phyloP scores from a whole-genome alignment of 768 basidiomycete genomes.

The Rhodosporidiobolus sp. region DNA sequence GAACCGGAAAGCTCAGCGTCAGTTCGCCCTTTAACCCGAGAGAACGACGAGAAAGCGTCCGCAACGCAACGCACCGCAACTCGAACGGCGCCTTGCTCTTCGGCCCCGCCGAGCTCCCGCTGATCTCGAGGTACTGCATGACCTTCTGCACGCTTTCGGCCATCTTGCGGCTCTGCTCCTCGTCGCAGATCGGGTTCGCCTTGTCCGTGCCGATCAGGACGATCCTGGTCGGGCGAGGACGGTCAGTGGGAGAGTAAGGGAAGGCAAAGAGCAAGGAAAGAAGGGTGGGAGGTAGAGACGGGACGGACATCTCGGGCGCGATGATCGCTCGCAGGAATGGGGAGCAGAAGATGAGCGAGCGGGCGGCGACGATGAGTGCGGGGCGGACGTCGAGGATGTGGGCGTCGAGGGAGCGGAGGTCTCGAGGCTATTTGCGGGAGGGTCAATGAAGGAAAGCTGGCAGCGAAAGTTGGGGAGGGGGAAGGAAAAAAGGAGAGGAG shows the following conservation, averaged over 20 bases:
- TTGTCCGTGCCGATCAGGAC: conserved; percentile 29
- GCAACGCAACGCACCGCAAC: conserved; percentile 12
- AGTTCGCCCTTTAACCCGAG: no score
- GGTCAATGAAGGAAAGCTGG: neutral
- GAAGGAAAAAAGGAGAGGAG: neutral
- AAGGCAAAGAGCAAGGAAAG: no score
- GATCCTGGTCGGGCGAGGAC: neutral
- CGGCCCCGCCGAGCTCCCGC: conserved; percentile 2
- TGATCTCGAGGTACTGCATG: conserved; percentile 21
- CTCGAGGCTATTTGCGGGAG: conserved; percentile 17
- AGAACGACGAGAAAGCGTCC: neutral
- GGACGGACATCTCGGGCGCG: neutral
- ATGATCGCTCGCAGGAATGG: conserved; percentile 38
- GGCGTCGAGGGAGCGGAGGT: conserved; percentile 36
- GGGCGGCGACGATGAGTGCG: conserved; percentile 21
- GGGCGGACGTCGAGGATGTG: conserved; percentile 40
- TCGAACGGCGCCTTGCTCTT: conserved; percentile 28
- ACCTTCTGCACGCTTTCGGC: conserved; percentile 22
- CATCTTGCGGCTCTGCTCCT: conserved; percentile 12
- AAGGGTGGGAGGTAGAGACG: no score
- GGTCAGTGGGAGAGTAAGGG: neutral
- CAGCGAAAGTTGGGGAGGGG: neutral
- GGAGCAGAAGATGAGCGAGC: conserved; percentile 28
- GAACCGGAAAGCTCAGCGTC: no score
- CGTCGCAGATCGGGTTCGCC: conserved; percentile 30